Percentiles rank a stretch among this genome's conserved stretches.
phyloP scores from a whole-genome alignment of 345 rosid species.

The Gossypioides kirkii region DNA sequence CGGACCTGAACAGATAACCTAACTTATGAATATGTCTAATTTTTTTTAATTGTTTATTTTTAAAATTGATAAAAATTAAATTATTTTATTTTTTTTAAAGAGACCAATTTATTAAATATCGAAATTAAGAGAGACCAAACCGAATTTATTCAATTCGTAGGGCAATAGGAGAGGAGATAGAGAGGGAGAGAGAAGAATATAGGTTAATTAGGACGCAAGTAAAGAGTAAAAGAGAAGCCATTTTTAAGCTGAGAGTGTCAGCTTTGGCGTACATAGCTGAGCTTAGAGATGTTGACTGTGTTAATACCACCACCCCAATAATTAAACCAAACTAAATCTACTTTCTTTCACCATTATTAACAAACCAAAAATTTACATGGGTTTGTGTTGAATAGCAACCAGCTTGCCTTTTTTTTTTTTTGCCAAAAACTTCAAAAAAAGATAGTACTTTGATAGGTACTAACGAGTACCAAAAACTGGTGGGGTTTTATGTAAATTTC shows the following conservation, averaged over 20 bases:
- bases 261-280: constrained; percentile 43
- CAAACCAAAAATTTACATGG: not conserved
- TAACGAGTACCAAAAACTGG: not conserved
- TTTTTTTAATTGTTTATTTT: too few species aligned
- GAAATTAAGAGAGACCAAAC: too few species aligned
- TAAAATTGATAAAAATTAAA: too few species aligned
- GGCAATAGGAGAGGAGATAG: not conserved
- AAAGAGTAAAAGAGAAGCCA: constrained; percentile 15
- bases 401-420: constrained; percentile 1
- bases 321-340: constrained; percentile 13
- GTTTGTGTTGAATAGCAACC: not conserved
- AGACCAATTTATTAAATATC: too few species aligned
- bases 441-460: not conserved
- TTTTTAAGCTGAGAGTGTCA: constrained; percentile 41
- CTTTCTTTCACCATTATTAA: constrained; percentile 16
- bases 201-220: constrained; percentile 25
- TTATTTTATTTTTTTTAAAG: too few species aligned
- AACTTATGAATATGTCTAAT: too few species aligned
- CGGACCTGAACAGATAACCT: too few species aligned
- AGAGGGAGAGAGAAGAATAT: not conserved
- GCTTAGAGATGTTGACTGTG: constrained; percentile 29
- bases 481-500: constrained; percentile 16
- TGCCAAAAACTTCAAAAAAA: not conserved
- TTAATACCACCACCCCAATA: constrained; percentile 20
- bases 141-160: too few species aligned